phyloP scores from a whole-genome alignment of 1,284 basidiomycete species.

The Rhodotorula glutinis region DNA sequence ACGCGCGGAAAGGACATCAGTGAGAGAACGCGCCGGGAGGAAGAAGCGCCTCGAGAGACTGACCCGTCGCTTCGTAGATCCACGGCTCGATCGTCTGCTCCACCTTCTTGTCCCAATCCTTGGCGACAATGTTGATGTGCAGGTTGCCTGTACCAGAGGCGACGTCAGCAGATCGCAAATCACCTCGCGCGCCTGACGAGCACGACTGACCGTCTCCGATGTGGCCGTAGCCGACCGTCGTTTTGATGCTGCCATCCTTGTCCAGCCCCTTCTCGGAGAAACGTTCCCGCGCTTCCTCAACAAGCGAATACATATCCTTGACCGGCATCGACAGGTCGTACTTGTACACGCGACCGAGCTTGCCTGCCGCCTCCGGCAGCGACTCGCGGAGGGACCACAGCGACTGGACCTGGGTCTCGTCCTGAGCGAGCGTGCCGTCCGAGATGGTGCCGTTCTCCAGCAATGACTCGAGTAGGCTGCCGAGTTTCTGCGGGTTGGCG shows the following conservation, averaged over 20 bases:
- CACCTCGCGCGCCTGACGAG: neutral
- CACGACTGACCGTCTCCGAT: conserved; percentile 78
- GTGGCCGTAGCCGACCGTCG: conserved; percentile 90
- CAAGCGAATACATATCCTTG: conserved; percentile 81
- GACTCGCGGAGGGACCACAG: conserved; percentile 94
- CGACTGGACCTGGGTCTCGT: conserved; percentile 80
- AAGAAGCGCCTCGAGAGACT: conserved; percentile 30
- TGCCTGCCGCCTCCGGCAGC: conserved; percentile 87
- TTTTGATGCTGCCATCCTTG: conserved; percentile 61
- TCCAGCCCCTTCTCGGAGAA: conserved; percentile 71
- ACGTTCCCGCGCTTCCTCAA: conserved; percentile 73
- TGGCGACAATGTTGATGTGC: conserved; percentile 90
- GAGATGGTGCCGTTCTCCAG: conserved; percentile 75
- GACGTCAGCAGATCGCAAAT: conserved; percentile 5
- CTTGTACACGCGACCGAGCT: conserved; percentile 95
- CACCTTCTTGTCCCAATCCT: conserved; percentile 75
- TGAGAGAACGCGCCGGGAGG: conserved; percentile 52
- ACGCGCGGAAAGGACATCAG: neutral
- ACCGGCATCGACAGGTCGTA: conserved; percentile 95
- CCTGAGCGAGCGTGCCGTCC: conserved; percentile 91
- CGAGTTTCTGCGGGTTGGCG: conserved; percentile 76
- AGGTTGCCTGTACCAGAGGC: conserved; percentile 67
- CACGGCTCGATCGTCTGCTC: conserved; percentile 88
- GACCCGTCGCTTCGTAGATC: conserved; percentile 81
- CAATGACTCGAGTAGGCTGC: conserved; percentile 72